These are phyloP conservation scores for Sphaerosporella brunnea DNA, from an alignment of 495 filamentous ascomycete genomes.

Conservation along the genomic window DNA sequence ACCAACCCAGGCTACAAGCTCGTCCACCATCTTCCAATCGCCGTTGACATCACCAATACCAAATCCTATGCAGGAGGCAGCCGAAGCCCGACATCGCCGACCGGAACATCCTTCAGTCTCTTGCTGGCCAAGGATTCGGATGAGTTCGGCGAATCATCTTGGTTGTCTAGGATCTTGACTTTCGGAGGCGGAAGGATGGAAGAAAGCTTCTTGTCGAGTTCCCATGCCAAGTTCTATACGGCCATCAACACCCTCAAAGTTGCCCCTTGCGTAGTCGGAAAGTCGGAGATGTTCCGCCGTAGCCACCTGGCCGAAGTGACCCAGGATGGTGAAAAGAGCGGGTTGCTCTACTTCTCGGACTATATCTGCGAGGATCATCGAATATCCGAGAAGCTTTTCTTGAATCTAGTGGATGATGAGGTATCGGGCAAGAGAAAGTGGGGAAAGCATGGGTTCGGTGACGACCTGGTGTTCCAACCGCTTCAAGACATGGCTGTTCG, in stretches of 20 bases:
- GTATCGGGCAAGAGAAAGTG: conserved; percentile 35
- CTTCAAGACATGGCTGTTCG: conserved; percentile 60
- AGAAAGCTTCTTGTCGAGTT: conserved; percentile 81
- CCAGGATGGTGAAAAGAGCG: conserved; percentile 35
- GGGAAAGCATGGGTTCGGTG: conserved; percentile 66
- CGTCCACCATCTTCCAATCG: conserved; percentile 83
- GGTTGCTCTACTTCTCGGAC: conserved; percentile 79
- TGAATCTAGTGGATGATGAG: conserved; percentile 33
- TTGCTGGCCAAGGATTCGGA: neutral
- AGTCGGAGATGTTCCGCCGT: conserved; percentile 94
- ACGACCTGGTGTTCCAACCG: conserved; percentile 79
- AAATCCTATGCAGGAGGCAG: conserved; percentile 15
- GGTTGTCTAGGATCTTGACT: conserved; percentile 21
- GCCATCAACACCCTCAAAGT: conserved; percentile 87
- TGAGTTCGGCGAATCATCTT: conserved; percentile 3
- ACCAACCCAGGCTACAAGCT: conserved; percentile 60
- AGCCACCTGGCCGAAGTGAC: conserved; percentile 76
- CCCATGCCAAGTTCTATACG: conserved; percentile 95
- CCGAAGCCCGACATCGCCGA: conserved; percentile 10
- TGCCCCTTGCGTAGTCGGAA: conserved; percentile 88
- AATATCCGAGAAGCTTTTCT: conserved; percentile 84
- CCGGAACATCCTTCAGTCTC: conserved; percentile 12
- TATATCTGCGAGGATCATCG: conserved; percentile 98
- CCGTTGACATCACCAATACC: conserved; percentile 39
- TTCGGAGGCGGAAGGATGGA: conserved; percentile 68